Evolutionary conservation across 768 basidiomycete species (phyloP).

Genomic region (Naganishia kalamii): DNA sequence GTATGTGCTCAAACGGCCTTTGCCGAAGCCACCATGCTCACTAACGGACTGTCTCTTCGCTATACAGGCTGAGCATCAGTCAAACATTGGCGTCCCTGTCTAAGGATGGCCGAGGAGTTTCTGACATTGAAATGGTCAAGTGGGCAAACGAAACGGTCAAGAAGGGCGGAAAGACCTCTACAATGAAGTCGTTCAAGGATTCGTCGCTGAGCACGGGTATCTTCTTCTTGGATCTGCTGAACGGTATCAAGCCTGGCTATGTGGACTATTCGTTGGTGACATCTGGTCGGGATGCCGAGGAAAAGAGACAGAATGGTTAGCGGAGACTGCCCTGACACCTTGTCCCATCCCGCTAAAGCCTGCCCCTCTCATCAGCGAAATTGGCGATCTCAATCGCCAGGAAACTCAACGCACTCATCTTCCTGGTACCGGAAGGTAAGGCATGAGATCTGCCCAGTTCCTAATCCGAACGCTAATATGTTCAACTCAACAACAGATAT

Average conservation of each 20-base stretch:
- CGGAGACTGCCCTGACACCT: conserved; percentile 7
- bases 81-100: conserved; percentile 73
- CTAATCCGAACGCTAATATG: conserved; percentile 37
- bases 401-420: conserved; percentile 93
- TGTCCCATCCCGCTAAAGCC: conserved; percentile 17
- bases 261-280: conserved; percentile 78
- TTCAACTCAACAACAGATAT: conserved; percentile 50
- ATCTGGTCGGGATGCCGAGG: conserved; percentile 64
- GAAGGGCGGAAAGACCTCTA: conserved; percentile 47
- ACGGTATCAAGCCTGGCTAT: conserved; percentile 85
- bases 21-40: neutral
- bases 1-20: conserved; percentile 48
- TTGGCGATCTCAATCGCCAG: conserved; percentile 96
- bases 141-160: conserved; percentile 92
- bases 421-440: conserved; percentile 80
- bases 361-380: conserved; percentile 60
- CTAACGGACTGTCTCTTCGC: neutral
- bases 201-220: conserved; percentile 77
- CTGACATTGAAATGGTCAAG: conserved; percentile 85
- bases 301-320: conserved; percentile 84
- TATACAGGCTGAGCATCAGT: conserved; percentile 63
- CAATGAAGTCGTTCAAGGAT: conserved; percentile 89
- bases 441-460: neutral
- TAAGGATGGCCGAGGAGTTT: conserved; percentile 69
- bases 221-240: conserved; percentile 88